Conservation (phyloP, 352 stramenopile genomes). For the Globisporangium yorkense region DNA sequence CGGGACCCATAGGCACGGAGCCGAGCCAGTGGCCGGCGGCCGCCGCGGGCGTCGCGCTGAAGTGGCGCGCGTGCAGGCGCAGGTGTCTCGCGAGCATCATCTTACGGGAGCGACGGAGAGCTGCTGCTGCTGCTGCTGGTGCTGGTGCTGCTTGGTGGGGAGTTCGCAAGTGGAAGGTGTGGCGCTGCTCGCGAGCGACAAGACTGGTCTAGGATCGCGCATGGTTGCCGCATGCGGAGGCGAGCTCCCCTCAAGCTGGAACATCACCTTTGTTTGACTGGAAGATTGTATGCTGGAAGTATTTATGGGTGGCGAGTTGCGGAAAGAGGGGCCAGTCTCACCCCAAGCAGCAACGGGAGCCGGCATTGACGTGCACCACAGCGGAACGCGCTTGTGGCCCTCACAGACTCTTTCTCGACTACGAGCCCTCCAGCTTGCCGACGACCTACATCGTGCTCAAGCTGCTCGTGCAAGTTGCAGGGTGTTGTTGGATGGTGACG, state of each 20-base stretch:
- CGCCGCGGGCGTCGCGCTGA: conserved; percentile 31
- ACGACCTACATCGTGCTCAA: no score
- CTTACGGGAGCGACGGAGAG: background rate
- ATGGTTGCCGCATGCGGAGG: background rate
- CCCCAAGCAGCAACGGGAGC: no score
- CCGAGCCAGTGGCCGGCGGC: conserved; percentile 57
- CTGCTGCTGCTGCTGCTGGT: background rate
- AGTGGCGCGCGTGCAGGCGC: conserved; percentile 30
- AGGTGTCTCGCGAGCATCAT: conserved; percentile 32
- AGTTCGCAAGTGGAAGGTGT: conserved; percentile 2
- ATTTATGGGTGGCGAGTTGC: background rate
- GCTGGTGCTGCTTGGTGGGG: background rate
- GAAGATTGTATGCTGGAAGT: background rate
- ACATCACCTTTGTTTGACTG: background rate
- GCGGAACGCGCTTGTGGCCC: background rate
- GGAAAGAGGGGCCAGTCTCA: background rate
- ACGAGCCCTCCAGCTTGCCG: no score
- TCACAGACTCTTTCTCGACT: background rate
- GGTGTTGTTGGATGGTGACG: no score
- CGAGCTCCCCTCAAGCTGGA: no score
- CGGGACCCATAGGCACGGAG: conserved; percentile 91
- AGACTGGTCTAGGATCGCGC: background rate
- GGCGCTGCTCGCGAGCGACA: background rate
- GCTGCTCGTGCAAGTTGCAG: no score
- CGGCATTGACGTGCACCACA: background rate